Percentiles rank a stretch among this genome's conserved stretches.
phyloP scores from a whole-genome alignment of 2,329 filamentous ascomycete genomes.

The Coniochaeta sp. region DNA sequence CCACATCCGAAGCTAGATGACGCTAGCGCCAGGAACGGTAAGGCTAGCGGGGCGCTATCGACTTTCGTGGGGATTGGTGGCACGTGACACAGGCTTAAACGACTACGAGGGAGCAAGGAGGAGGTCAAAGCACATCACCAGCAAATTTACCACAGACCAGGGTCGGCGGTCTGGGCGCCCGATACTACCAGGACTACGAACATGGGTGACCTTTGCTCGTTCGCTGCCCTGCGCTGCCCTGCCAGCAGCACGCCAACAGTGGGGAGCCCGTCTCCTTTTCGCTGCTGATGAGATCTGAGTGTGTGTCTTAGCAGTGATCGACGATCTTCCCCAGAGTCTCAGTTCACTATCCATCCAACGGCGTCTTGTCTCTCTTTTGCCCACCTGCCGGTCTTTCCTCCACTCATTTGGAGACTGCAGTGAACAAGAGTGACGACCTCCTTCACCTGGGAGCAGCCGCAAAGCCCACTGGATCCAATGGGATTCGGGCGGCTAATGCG shows the following conservation, averaged over 20 bases:
- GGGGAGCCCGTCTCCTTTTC: background rate
- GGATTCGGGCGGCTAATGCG: background rate
- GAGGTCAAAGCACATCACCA: constrained; percentile 1
- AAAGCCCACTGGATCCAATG: background rate
- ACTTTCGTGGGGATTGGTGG: no score
- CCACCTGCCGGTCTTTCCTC: background rate
- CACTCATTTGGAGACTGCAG: background rate
- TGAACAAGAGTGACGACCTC: no score
- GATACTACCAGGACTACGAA: background rate
- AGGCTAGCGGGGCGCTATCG: background rate
- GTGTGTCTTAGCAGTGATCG: background rate
- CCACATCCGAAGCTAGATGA: background rate
- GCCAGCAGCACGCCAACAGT: background rate
- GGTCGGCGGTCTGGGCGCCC: background rate
- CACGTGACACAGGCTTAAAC: background rate
- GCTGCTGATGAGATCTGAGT: background rate
- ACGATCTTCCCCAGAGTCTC: background rate
- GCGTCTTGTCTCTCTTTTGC: background rate
- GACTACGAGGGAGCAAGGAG: background rate
- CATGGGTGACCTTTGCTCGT: no score
- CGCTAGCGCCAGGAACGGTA: background rate
- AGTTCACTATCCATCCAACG: no score
- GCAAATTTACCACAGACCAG: background rate
- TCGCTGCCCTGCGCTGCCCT: no score
- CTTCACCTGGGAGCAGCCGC: background rate